Percentiles rank a stretch among this genome's conserved stretches.
These are phyloP conservation scores for Syzygium aromaticum DNA, from an alignment of 345 rosid genomes.

Conservation along the genomic window DNA sequence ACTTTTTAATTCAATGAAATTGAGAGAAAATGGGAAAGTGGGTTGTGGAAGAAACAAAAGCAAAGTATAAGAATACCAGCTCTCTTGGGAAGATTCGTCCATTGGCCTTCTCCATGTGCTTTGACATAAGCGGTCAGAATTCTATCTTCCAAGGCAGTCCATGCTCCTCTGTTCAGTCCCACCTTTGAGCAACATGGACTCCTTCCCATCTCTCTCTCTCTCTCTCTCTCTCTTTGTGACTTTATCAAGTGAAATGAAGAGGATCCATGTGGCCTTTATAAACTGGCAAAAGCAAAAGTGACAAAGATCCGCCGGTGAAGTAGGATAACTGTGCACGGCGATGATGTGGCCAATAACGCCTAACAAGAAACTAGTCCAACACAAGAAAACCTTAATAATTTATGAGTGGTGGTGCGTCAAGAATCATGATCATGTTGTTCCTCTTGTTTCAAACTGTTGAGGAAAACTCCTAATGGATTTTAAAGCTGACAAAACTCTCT, in stretches of 20 bases:
- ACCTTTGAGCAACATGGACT: slow-evolving; percentile 57
- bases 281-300: neutral
- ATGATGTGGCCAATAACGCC: neutral
- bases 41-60: neutral
- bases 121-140: slow-evolving; percentile 33
- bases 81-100: slow-evolving; percentile 52
- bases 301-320: neutral
- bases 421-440: neutral
- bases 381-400: neutral
- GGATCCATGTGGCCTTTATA: neutral
- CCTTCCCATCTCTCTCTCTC: slow-evolving; percentile 36
- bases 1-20: neutral
- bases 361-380: neutral
- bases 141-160: slow-evolving; percentile 52
- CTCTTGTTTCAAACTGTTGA: neutral
- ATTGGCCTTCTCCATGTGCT: slow-evolving; percentile 54
- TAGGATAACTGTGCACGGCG: neutral
- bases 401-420: neutral
- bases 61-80: slow-evolving; percentile 32
- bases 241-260: neutral
- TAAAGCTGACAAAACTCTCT: too few relatives aligned
- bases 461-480: too few relatives aligned
- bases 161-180: slow-evolving; percentile 50
- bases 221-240: neutral
- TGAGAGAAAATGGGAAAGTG: neutral